Conservation (phyloP, 805 yeast genomes). For the Debaryomyces hansenii region DNA sequence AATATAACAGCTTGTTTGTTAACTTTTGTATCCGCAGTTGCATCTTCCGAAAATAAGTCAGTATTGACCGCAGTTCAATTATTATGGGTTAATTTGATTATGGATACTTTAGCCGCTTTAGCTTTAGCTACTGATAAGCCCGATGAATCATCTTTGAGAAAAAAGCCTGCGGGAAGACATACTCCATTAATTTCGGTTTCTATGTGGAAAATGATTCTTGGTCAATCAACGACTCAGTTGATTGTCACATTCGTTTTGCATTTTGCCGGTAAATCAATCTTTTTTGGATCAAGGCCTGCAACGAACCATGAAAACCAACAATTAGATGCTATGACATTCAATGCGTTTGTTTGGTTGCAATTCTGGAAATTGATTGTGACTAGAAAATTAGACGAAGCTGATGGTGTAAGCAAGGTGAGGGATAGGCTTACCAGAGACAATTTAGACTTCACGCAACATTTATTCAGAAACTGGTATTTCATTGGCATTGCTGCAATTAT, state of each 20-base stretch:
- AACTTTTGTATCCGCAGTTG: conserved; percentile 92
- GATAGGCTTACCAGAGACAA: conserved; percentile 63
- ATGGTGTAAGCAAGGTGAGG: conserved; percentile 55
- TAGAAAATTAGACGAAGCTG: conserved; percentile 87
- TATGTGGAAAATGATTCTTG: conserved; percentile 98
- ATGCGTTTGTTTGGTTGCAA: conserved; percentile 97
- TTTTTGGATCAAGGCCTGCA: conserved; percentile 31
- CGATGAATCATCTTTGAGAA: conserved; percentile 71
- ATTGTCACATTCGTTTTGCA: conserved; percentile 76
- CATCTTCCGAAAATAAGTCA: conserved; percentile 72
- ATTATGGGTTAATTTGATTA: conserved; percentile 94
- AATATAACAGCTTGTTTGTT: conserved; percentile 94
- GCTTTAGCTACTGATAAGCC: conserved; percentile 98
- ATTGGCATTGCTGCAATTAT: conserved; percentile 69
- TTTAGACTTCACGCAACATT: conserved; percentile 79
- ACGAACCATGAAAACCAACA: conserved; percentile 52
- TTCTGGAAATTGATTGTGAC: conserved; percentile 90
- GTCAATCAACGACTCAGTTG: conserved; percentile 81
- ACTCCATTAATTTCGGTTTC: conserved; percentile 81
- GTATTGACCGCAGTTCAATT: conserved; percentile 97
- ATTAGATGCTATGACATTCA: conserved; percentile 84
- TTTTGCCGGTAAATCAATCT: conserved; percentile 70
- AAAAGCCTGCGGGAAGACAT: conserved; percentile 81
- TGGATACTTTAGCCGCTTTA: conserved; percentile 97
- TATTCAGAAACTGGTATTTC: conserved; percentile 82